Evolutionary conservation across 2,329 filamentous ascomycete genomes (phyloP), one percentile per base, ranked within the genome.

Genomic region (Sclerotinia sclerotiorum): DNA sequence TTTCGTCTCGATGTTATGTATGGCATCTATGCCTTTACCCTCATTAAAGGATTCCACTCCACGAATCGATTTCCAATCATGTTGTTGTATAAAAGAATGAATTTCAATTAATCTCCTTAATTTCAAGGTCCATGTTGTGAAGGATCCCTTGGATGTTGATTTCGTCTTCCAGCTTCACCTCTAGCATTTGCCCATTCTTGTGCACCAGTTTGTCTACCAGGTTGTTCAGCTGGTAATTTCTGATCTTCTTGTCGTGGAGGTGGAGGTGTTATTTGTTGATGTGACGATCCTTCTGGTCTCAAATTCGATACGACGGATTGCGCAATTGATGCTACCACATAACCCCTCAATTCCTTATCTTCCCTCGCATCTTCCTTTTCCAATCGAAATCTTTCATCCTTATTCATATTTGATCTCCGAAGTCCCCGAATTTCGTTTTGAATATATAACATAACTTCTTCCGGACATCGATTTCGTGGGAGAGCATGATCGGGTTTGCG

Each of bases 371-470:
- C 92, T 77, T 95, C 92, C 77, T 92, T 92, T 78, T 94, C 89
- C 19, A 95, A 83, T 54, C 87, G 85, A 80, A 93, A 94, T 69
- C 91, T 89, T 75, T 96, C 90, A 24, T 94, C 89, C 82, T 97
- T 97, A 78, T 85, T 84, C 84, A 97, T 87, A 80, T 96, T 94
- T 75, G 88, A 85, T 64, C 95, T 89, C 75, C 94, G 90, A 76
- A 94, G 87, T 71, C 88, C 87, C 76, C 92, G 92, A 76, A 99
- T 95, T 81, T 98, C 95, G 74, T 94, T 89, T 81, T 95, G 90
- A 71, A 97, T 93, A 82, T 94, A 94, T 21, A 97, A 85, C 70
- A 98, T 84, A 7, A 97, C 94, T 72, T 95, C 91, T 79, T 99
- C 95, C 0, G 94, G 88, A 73, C 91, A 94, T 74, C 88, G 87